Evolutionary conservation across 106 monocot genomes (phyloP), one percentile per base, ranked within the genome.

Genomic region (Allium sativum): DNA sequence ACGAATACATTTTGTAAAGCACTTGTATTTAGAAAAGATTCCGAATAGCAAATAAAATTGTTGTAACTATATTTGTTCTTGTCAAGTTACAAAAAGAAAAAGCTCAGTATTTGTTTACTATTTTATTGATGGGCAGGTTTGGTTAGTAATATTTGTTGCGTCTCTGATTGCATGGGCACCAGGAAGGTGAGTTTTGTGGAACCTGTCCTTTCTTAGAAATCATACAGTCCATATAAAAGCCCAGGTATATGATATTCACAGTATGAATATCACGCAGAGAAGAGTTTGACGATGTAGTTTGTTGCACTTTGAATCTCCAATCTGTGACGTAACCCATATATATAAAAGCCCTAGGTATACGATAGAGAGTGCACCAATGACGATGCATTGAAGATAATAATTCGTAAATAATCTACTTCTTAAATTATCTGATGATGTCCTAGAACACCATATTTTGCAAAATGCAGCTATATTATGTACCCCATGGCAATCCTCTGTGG

Each of bases 401-500:
- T 70, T 76, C 68, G 73, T 74, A 53, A 74, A 72, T 68, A 74
- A 40, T 62, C 66, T 59, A 56, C 58, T 6, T 22, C 52, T 54
- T 6, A 40, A 41, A 60, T 77, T 50, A 55, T 48, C 72, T 55
- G 21, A 31, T 50, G 31, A 43, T 5, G 31, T 42, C 21, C 62
- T 72, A 61, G 87, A 79, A 42, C 81, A 68, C 84, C 93, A 88
- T 70, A 93, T 88, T 82, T 88, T 84, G 80, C 93, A 93, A 68
- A 82, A 63, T 57, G 93, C 93, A 62, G 93, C 93, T 48, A 80
- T n/a, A n/a, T 45, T 20, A 85, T 70, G 59, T 93, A 93, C 42
- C 81, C 88, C 67, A 88, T 74, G 54, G 88, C 88, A 65, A 93
- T 85, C 68, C 93, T 84, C 93, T 88, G 93, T 47, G 88, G 75